Conservation (phyloP, 1,284 basidiomycete species). For the Heliocybe sulcata region DNA sequence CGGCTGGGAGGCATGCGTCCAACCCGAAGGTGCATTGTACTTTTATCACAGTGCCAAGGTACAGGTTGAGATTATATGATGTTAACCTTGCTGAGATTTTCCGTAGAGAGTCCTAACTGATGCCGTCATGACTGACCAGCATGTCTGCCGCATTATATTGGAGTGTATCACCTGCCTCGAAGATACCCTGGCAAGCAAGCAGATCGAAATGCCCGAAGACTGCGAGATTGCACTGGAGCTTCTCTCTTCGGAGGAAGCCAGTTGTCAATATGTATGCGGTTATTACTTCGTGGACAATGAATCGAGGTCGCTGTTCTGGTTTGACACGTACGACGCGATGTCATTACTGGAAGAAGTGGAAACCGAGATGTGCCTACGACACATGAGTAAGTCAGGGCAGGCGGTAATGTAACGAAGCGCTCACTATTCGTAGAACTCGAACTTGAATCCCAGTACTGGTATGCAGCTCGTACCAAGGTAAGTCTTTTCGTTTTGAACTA, state of each 20-base stretch:
- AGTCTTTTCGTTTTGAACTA: not conserved
- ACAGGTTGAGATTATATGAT: not conserved
- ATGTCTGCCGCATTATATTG: not conserved
- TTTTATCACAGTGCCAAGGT: slow-evolving; percentile 6
- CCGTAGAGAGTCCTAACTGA: slow-evolving; percentile 5
- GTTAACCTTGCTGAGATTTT: not conserved
- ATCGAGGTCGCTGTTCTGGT: not conserved
- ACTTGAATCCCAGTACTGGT: not conserved
- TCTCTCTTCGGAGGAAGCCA: not conserved
- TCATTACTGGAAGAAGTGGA: not conserved
- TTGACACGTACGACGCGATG: not conserved
- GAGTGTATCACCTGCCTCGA: not conserved
- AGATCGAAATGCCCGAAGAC: slow-evolving; percentile 2
- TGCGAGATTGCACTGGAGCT: slow-evolving; percentile 4
- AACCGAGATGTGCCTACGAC: not conserved
- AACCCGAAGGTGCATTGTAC: slow-evolving; percentile 17
- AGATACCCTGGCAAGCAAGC: not conserved
- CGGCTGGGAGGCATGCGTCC: slow-evolving; percentile 11
- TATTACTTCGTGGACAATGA: not conserved
- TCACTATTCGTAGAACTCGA: not conserved
- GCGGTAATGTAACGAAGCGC: not conserved
- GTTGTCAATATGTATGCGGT: not conserved
- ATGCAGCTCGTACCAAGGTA: not conserved
- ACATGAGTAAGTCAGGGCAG: not conserved
- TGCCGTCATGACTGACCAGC: not conserved